Evolutionary conservation across 1,284 basidiomycete genomes (phyloP).

Genomic region (Apiotrichum gamsii): DNA sequence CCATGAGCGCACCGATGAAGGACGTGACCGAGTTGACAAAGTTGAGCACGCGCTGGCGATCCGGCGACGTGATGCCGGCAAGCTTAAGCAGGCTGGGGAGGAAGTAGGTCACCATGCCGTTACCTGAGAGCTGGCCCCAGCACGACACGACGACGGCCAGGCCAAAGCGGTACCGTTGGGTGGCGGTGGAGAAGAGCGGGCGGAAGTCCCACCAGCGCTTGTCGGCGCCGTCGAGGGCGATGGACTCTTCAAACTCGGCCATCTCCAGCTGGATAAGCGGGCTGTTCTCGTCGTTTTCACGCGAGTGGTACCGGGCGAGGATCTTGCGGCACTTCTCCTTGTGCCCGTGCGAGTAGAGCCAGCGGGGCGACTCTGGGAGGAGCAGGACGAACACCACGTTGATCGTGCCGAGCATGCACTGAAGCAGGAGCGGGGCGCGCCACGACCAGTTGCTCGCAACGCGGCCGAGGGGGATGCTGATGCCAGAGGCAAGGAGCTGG

Average conservation of each 20-base stretch:
- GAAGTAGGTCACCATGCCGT: slow-evolving; percentile 46
- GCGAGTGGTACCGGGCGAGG: slow-evolving; percentile 49
- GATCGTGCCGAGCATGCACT: slow-evolving; percentile 50
- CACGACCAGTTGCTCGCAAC: slow-evolving; percentile 50
- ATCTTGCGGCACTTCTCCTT: slow-evolving; percentile 16
- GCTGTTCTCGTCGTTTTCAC: slow-evolving; percentile 50
- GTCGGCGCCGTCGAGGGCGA: slow-evolving; percentile 34
- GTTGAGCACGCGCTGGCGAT: slow-evolving; percentile 28
- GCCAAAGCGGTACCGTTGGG: slow-evolving; percentile 52
- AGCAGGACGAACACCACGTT: slow-evolving; percentile 51
- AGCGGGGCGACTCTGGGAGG: slow-evolving; percentile 49
- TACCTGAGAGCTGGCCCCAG: slow-evolving; percentile 33
- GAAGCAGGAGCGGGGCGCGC: slow-evolving; percentile 54
- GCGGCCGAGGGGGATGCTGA: slow-evolving; percentile 54
- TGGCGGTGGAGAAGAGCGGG: slow-evolving; percentile 50
- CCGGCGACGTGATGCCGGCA: slow-evolving; percentile 24
- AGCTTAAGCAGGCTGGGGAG: slow-evolving; percentile 24
- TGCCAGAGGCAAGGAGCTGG: slow-evolving; percentile 53
- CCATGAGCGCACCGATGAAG: slow-evolving; percentile 27
- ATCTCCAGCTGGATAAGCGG: slow-evolving; percentile 54
- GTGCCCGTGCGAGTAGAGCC: slow-evolving; percentile 37
- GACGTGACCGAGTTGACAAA: slow-evolving; percentile 30
- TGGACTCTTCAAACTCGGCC: slow-evolving; percentile 54
- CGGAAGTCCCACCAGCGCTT: slow-evolving; percentile 55
- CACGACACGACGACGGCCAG: slow-evolving; percentile 50